phyloP scores from a whole-genome alignment of 1,284 basidiomycete genomes.

The Xerocomus nothofagi region DNA sequence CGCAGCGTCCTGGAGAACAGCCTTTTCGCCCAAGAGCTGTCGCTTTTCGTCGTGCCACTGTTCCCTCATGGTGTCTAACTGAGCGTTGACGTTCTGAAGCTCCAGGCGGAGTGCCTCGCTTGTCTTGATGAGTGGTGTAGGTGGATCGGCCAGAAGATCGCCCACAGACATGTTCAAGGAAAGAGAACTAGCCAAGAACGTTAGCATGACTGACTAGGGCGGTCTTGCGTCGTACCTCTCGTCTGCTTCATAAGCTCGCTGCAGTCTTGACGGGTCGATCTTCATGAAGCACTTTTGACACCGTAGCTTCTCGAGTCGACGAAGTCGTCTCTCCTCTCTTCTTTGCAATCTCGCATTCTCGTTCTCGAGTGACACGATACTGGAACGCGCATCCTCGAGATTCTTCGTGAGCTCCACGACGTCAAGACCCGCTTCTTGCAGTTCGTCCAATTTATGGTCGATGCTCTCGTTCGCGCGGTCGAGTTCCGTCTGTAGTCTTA shows the following conservation, averaged over 20 bases:
- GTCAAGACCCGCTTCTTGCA: slow-evolving; percentile 74
- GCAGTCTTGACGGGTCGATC: slow-evolving; percentile 50
- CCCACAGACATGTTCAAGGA: slow-evolving; percentile 51
- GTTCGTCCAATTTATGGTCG: slow-evolving; percentile 80
- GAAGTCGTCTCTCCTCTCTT: slow-evolving; percentile 61
- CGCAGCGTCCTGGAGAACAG: slow-evolving; percentile 64
- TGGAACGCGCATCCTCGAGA: slow-evolving; percentile 65
- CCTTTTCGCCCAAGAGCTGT: slow-evolving; percentile 65
- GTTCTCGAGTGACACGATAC: slow-evolving; percentile 59
- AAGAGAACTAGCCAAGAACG: slow-evolving; percentile 43
- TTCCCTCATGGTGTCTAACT: slow-evolving; percentile 62
- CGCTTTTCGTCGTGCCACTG: slow-evolving; percentile 68
- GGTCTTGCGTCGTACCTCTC: slow-evolving; percentile 51
- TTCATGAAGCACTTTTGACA: slow-evolving; percentile 68
- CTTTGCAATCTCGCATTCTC: slow-evolving; percentile 62
- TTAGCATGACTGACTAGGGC: slow-evolving; percentile 1
- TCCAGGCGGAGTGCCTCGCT: slow-evolving; percentile 60
- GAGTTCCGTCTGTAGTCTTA: slow-evolving; percentile 66
- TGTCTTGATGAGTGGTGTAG: slow-evolving; percentile 63
- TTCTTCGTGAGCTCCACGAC: slow-evolving; percentile 67
- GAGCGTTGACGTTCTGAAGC: slow-evolving; percentile 55
- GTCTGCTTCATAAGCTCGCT: slow-evolving; percentile 42
- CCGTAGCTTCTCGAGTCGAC: slow-evolving; percentile 55
- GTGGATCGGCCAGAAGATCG: slow-evolving; percentile 52
- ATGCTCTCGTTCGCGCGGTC: slow-evolving; percentile 78